Percentiles rank a stretch among this genome's conserved stretches.
Evolutionary conservation across 139 green algal species (phyloP).

Genomic region (Dunaliella primolecta): DNA sequence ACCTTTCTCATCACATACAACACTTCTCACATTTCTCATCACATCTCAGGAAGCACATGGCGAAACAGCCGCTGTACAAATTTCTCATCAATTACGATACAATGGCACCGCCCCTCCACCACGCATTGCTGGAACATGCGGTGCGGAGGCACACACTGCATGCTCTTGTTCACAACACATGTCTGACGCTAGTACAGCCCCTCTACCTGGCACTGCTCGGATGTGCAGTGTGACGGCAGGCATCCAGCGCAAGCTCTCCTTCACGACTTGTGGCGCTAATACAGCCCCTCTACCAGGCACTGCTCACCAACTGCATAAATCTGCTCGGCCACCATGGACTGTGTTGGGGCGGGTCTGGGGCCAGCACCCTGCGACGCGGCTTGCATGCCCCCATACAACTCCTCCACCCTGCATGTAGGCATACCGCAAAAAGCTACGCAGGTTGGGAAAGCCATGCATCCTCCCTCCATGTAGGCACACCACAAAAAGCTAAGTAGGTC

Average conservation of each 20-base stretch:
- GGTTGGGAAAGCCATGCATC: background rate
- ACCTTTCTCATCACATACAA: too few relatives aligned
- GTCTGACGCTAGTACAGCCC: slow-evolving; percentile 3
- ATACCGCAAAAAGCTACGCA: background rate
- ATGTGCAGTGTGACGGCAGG: background rate
- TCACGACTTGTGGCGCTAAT: too few relatives aligned
- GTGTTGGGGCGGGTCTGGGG: background rate
- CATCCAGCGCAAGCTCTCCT: background rate
- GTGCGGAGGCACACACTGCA: background rate
- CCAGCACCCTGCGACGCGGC: background rate
- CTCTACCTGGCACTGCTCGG: background rate
- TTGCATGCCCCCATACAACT: slow-evolving; percentile 7
- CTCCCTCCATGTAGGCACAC: too few relatives aligned
- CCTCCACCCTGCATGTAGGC: slow-evolving; percentile 4
- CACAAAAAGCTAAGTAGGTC: too few relatives aligned
- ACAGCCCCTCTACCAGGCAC: slow-evolving; percentile 8
- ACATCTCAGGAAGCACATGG: too few relatives aligned
- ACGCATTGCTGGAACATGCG: background rate
- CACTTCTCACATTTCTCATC: too few relatives aligned
- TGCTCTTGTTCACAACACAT: too few relatives aligned
- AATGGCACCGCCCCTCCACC: too few relatives aligned
- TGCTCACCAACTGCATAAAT: slow-evolving; percentile 9
- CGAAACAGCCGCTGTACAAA: too few relatives aligned
- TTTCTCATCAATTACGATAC: too few relatives aligned
- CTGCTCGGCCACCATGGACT: slow-evolving; percentile 1